Conservation (phyloP, 257 asterid species). For the Cinchona pubescens region DNA sequence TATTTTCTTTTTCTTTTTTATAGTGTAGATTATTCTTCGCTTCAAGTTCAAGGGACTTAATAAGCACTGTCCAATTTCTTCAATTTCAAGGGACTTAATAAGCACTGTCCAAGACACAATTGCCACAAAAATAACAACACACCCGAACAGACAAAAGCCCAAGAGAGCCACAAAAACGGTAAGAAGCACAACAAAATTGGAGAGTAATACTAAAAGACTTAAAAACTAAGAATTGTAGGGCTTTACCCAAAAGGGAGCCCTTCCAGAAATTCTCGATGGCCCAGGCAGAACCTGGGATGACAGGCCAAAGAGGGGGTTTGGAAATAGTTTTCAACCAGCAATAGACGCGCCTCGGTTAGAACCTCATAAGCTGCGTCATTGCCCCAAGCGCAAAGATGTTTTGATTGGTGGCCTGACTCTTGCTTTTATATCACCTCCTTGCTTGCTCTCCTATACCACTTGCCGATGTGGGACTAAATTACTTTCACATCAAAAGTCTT, state of each 20-base stretch:
- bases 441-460: accelerated
- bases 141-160: too few relatives aligned
- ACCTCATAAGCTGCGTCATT: constrained; percentile 43
- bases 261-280: constrained; percentile 39
- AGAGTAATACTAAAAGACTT: too few relatives aligned
- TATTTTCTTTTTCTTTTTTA: too few relatives aligned
- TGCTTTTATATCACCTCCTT: not conserved
- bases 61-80: too few relatives aligned
- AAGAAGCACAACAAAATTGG: too few relatives aligned
- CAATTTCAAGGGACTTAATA: too few relatives aligned
- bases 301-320: constrained; percentile 32
- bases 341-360: constrained; percentile 41
- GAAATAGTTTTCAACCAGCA: constrained; percentile 41
- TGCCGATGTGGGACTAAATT: constrained; percentile 38
- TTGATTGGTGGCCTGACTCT: accelerated
- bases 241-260: constrained; percentile 20
- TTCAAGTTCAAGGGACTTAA: too few relatives aligned
- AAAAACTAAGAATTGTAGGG: constrained; percentile 5
- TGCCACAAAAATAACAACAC: too few relatives aligned
- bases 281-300: constrained; percentile 22
- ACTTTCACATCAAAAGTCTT: too few relatives aligned
- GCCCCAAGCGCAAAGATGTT: constrained; percentile 38
- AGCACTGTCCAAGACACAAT: too few relatives aligned
- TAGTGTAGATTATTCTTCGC: too few relatives aligned
- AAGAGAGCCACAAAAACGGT: too few relatives aligned